A percentile compares a stretch with the other conserved stretches of the same genome.
These are phyloP conservation scores for Fraxinus sp. DNA, from an alignment of 305 asterid species.

Conservation along the genomic window DNA sequence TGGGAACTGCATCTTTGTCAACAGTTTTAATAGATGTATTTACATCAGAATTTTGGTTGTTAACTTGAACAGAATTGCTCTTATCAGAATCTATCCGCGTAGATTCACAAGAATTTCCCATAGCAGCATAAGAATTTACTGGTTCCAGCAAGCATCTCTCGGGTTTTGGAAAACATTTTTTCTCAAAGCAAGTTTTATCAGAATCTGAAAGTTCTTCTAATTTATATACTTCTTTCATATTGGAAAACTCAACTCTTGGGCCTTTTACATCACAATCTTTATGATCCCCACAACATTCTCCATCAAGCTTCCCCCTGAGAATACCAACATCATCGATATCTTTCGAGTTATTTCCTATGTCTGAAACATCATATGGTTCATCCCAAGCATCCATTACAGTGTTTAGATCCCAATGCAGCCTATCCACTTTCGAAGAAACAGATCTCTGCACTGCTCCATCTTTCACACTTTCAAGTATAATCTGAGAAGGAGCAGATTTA, in stretches of 20 bases:
- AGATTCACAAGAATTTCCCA: slow-evolving; percentile 25
- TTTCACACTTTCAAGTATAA: slow-evolving; percentile 31
- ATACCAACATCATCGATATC: slow-evolving; percentile 23
- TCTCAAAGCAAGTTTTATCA: slow-evolving; percentile 32
- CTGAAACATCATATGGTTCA: slow-evolving; percentile 46
- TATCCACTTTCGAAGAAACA: slow-evolving; percentile 49
- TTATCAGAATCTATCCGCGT: slow-evolving; percentile 20
- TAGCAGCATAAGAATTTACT: slow-evolving; percentile 13
- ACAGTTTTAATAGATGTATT: slow-evolving; percentile 27
- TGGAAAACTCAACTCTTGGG: slow-evolving; percentile 16
- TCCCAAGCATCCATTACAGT: slow-evolving; percentile 77
- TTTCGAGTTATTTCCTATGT: slow-evolving; percentile 23
- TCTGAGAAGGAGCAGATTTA: slow-evolving; percentile 26
- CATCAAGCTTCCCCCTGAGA: slow-evolving; percentile 8
- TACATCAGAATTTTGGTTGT: slow-evolving; percentile 22
- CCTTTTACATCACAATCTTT: slow-evolving; percentile 1
- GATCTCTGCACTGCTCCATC: slow-evolving; percentile 21
- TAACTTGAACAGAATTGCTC: slow-evolving; percentile 23
- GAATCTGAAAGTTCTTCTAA: slow-evolving; percentile 18
- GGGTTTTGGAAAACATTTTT: slow-evolving; percentile 7
- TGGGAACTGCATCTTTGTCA: slow-evolving; percentile 20
- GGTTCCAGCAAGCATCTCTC: slow-evolving; percentile 21
- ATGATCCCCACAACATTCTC: slow-evolving; percentile 21
- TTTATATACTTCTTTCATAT: slow-evolving; percentile 32
- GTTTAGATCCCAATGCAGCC: slow-evolving; percentile 79